phyloP scores from a whole-genome alignment of 164 flowering plant species.

The Nelumbo lutea region DNA sequence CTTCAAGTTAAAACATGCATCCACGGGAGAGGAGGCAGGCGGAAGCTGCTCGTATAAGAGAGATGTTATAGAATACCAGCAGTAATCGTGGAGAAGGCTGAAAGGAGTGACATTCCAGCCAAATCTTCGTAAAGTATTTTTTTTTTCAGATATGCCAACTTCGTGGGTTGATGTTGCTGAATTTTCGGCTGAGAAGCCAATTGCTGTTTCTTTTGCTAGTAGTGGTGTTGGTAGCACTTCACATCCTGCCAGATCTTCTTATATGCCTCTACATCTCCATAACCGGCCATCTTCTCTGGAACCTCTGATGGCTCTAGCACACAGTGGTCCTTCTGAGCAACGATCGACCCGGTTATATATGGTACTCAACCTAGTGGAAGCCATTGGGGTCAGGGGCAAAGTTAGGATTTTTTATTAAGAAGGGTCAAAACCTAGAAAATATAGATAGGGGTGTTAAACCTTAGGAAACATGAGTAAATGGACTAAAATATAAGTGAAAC shows the following conservation, averaged over 20 bases:
- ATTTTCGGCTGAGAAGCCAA: constrained; percentile 46
- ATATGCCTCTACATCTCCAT: constrained; percentile 82
- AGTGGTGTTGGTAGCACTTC: constrained; percentile 23
- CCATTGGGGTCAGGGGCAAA: constrained; percentile 12
- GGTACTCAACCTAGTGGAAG: constrained; percentile 19
- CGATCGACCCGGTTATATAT: constrained; percentile 21
- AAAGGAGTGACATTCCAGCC: no score
- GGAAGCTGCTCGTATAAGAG: no score
- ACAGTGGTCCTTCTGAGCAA: constrained; percentile 10
- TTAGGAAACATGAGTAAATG: no score
- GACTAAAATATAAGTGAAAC: no score
- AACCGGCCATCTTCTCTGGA: constrained; percentile 42
- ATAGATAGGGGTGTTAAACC: no score
- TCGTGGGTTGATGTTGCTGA: constrained; percentile 62
- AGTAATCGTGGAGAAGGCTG: no score
- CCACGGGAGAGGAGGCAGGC: no score
- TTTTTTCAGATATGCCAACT: constrained; percentile 30
- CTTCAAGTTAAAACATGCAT: no score
- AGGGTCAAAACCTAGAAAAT: no score
- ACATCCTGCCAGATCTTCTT: constrained; percentile 38
- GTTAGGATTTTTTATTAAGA: no score
- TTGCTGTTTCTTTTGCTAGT: constrained; percentile 30
- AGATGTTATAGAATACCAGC: no score
- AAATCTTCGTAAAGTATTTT: background rate
- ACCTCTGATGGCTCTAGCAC: constrained; percentile 18